Base-by-base conservation (phyloP, 768 basidiomycete genomes). In the Gloeophyllum trabeum region DNA sequence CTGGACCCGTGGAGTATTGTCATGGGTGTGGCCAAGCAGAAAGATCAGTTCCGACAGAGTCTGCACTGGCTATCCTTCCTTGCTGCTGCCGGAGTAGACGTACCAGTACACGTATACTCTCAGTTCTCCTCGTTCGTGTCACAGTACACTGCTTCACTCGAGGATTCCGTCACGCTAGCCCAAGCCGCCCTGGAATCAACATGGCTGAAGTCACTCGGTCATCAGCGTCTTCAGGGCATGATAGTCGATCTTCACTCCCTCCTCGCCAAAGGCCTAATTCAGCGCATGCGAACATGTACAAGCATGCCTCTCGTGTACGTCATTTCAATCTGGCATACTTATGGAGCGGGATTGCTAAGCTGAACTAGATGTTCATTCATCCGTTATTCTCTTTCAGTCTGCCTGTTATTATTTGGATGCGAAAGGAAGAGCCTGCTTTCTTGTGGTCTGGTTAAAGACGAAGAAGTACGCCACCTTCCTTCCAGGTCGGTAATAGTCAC, bases 321-420 rank as follows among this genome's bases (percentile, higher is more conserved):
- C 2, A 2, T 39, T 10, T 18, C 28, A 10, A 16, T 32, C 28
- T 16, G 10, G 10, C 10, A 32, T 32, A 32, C 28, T 16, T 10
- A 10, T 32, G 10, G 10, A 10, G 28, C 16, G 10, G 10, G 10
- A 10, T 32, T 32, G 45, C 7, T 47, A 24, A 34, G 12, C 36
- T 22, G 37, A 30, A 42, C 38, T 39, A 70, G 73, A 13, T 46
- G 70, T 14, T 61, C 52, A 13, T 79, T 85, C 45, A 69, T 87
- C 38, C 70, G 79, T 4, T 63, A 68, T n/a, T 78, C 76, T 2
- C 54, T 87, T 22, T 72, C 71, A 13, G 61, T 69, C 6, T 82
- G 76, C 55, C 62, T 85, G 28, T 56, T 82, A 2, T 52, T 83
- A 20, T 82, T 76, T 49, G 84, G 84, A 5, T 85, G 79, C 48